These are phyloP conservation scores for Entomortierella beljakovae DNA, from an alignment of 192 early-diverging fungal species.

Conservation along the genomic window DNA sequence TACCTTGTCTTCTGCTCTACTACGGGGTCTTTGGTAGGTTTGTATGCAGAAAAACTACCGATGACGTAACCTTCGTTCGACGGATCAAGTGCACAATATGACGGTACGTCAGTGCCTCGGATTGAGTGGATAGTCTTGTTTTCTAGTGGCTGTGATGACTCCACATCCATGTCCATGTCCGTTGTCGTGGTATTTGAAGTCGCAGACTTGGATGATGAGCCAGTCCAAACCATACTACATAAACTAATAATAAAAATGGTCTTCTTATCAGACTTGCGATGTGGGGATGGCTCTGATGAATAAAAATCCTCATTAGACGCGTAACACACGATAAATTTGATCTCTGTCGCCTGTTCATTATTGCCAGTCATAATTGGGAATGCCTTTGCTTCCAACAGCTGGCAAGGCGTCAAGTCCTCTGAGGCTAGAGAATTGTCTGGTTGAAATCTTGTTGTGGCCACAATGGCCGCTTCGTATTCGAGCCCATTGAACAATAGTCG, in stretches of 20 bases:
- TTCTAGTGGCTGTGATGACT: conserved; percentile 1
- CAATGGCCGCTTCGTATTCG: conserved; percentile 33
- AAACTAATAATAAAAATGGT: conserved; percentile 45
- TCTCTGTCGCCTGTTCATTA: conserved; percentile 10
- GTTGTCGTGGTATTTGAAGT: background rate
- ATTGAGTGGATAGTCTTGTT: conserved; percentile 55
- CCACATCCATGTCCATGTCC: conserved; percentile 8
- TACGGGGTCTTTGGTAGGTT: conserved; percentile 21
- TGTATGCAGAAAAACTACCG: conserved; percentile 53
- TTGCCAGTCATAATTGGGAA: conserved; percentile 15
- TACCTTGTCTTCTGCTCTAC: conserved; percentile 20
- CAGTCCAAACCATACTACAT: conserved; percentile 22
- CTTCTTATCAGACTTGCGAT: conserved; percentile 38
- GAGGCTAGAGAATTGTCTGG: conserved; percentile 2
- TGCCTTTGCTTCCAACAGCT: conserved; percentile 41
- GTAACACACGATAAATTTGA: conserved; percentile 37
- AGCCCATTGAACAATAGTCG: conserved; percentile 2
- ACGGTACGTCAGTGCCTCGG: conserved; percentile 63
- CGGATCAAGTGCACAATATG: conserved; percentile 59
- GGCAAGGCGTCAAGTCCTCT: conserved; percentile 8
- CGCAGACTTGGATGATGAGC: background rate
- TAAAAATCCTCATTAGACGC: conserved; percentile 29
- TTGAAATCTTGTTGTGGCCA: conserved; percentile 17
- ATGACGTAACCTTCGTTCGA: conserved; percentile 57
- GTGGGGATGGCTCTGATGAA: conserved; percentile 41